Evolutionary conservation across 2,329 filamentous ascomycete species (phyloP), one percentile per base, ranked within the genome.

Genomic region (Dactylellina haptotyla): DNA sequence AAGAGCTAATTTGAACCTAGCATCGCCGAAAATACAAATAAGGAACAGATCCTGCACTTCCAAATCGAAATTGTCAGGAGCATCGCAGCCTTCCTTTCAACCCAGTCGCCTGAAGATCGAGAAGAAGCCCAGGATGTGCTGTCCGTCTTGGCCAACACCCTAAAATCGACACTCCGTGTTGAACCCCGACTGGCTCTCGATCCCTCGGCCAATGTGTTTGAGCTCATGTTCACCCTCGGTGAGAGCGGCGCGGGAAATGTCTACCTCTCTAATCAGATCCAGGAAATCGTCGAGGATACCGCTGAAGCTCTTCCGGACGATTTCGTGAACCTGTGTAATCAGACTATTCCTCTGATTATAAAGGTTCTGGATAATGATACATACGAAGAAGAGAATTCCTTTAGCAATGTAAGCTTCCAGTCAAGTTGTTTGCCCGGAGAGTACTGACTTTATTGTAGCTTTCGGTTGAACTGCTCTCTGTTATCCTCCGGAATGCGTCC

Each of bases 61-160:
- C 77, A 78, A 50, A 45, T 69, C 85, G 28, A 79, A 80, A 41
- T 80, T 80, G 37, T 80, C 83, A 43, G 87, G 84, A 23, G 87
- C 20, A 84, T 92, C 41, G 86, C 86, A 0, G 84, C 89, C 34
- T 99, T 93, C 81, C 86, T 98, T 37, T 59, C 64, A 20, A 75
- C 75, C 26, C 76, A 77, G 41, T 66, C 71, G n/a, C 65, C 76
- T 3, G 77, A 77, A 58, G 93, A 97, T 16, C 86, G 96, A 51
- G 88, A 90, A 62, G 93, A 97, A 75, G 91, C 91, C 9, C 94
- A 98, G 77, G 95, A 99, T 80, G 86, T 98, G 62, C 88, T 97
- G 76, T 91, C 96, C 12, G 94, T 93, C 0, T 84, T 99, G 30
- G 90, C 94, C 4, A 93, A 97, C 81, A 90, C 93, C 0, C 84